A percentile compares a stretch with the other conserved stretches of the same genome.
These are phyloP conservation scores for Penicillium cinerascens DNA, from an alignment of 495 filamentous ascomycete genomes.

Conservation along the genomic window DNA sequence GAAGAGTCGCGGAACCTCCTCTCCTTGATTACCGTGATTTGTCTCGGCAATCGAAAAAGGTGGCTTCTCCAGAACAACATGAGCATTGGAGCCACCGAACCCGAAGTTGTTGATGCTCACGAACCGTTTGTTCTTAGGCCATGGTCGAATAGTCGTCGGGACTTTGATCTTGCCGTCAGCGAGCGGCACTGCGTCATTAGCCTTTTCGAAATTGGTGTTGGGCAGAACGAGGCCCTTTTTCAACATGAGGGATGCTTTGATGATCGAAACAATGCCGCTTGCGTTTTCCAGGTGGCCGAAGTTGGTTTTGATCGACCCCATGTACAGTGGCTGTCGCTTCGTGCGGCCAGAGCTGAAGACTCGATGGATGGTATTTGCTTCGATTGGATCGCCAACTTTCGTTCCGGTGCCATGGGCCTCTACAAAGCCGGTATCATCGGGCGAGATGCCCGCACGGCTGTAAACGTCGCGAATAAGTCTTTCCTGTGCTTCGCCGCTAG, in stretches of 20 bases:
- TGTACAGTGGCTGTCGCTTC: no score
- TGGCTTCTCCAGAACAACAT: conserved; percentile 38
- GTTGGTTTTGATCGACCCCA: conserved; percentile 47
- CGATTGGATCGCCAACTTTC: conserved; percentile 53
- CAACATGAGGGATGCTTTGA: conserved; percentile 51
- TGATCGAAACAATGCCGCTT: conserved; percentile 54
- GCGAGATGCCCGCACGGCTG: conserved; percentile 31
- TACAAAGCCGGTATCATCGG: conserved; percentile 30
- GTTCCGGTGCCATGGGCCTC: conserved; percentile 33
- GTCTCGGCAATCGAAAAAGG: no score
- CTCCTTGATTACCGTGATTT: no score
- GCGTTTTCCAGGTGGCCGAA: conserved; percentile 51
- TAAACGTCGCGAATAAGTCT: conserved; percentile 34
- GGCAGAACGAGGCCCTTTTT: conserved; percentile 47
- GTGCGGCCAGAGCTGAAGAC: conserved; percentile 32
- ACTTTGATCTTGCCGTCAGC: conserved; percentile 40
- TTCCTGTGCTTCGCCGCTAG: conserved; percentile 25
- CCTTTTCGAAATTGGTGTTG: conserved; percentile 47
- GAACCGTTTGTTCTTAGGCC: conserved; percentile 14
- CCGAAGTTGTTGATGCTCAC: conserved; percentile 59
- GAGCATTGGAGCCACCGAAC: conserved; percentile 59
- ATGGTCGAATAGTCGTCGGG: conserved; percentile 24
- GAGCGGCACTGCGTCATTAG: conserved; percentile 43
- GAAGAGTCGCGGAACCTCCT: no score
- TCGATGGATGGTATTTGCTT: conserved; percentile 49